Evolutionary conservation across 73 alveolate species (phyloP).

Genomic region (Tetrahymena borealis): DNA sequence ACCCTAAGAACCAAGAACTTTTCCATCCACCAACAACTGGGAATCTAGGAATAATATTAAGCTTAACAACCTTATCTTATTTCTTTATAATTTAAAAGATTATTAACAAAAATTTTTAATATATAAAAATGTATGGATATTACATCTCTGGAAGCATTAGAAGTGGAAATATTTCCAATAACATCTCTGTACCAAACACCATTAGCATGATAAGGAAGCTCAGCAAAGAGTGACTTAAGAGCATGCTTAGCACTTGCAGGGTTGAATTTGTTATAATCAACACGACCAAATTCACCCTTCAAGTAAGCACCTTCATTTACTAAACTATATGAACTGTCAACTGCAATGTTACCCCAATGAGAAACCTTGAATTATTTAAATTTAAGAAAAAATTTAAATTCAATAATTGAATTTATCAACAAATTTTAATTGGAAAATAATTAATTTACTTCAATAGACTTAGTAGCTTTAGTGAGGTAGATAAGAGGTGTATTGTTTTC

Average conservation of each 20-base stretch:
- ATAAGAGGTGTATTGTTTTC: conserved; percentile 72
- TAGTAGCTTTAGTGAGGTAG: conserved; percentile 68
- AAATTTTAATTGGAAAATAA: no score
- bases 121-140: neutral
- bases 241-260: conserved; percentile 72
- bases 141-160: conserved; percentile 81
- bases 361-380: conserved; percentile 12
- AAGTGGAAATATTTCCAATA: conserved; percentile 92
- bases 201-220: conserved; percentile 77
- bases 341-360: conserved; percentile 97
- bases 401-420: no score
- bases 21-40: conserved; percentile 98
- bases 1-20: conserved; percentile 87
- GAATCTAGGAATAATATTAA: conserved; percentile 84
- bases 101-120: conserved; percentile 8
- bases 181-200: conserved; percentile 94
- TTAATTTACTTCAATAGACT: conserved; percentile 71
- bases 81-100: no score
- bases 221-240: conserved; percentile 59
- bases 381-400: no score
- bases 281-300: conserved; percentile 95
- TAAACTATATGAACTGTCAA: conserved; percentile 74
- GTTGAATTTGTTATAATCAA: conserved; percentile 70
- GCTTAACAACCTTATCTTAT: conserved; percentile 56
- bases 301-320: conserved; percentile 86